Base-by-base conservation (phyloP, 768 basidiomycete species). In the Amanita rubescens region DNA sequence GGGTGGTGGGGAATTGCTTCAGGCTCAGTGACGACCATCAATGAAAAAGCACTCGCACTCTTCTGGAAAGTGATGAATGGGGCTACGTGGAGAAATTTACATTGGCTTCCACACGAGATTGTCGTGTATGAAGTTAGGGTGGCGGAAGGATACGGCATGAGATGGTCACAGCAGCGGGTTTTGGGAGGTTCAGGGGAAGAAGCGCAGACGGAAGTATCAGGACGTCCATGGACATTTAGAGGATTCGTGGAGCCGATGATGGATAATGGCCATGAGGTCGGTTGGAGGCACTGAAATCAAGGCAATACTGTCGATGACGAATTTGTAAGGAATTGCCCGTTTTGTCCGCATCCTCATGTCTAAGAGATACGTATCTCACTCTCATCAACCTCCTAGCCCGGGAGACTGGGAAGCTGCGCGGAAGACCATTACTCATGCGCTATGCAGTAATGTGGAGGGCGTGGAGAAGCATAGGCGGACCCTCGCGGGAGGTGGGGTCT, bases 161-260 rank as follows among this genome's bases (percentile, higher is more conserved):
- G 83, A 11, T 84, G 82, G 82, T 77, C 80, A 1, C 81, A 77
- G 61, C 72, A 81, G 63, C 65, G 64, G 19, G 63, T 63, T 32
- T 47, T 54, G 39, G 34, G 24, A 15, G 57, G 27, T 34, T 38
- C 25, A 46, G 51, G 37, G 32, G 25, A 51, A 15, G 39, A 35
- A 32, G 33, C 30, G 35, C 53, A 55, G 10, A 54, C 33, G n/a
- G n/a, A n/a, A n/a, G n/a, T n/a, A n/a, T n/a, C n/a, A 44, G 49
- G 8, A 10, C 20, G 22, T 27, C 67, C 71, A 1, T 84, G 82
- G 84, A 63, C 65, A 6, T 81, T 85, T 61, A 73, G 83, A 38
- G 84, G 84, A 12, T 83, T 81, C 60, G 74, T 85, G 7, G 83
- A 85, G 54, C 83, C 82, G 1, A 79, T 78, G 76, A 84, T 84